Conservation (phyloP, 495 filamentous ascomycete genomes). For the Penicillium samsonianum region DNA sequence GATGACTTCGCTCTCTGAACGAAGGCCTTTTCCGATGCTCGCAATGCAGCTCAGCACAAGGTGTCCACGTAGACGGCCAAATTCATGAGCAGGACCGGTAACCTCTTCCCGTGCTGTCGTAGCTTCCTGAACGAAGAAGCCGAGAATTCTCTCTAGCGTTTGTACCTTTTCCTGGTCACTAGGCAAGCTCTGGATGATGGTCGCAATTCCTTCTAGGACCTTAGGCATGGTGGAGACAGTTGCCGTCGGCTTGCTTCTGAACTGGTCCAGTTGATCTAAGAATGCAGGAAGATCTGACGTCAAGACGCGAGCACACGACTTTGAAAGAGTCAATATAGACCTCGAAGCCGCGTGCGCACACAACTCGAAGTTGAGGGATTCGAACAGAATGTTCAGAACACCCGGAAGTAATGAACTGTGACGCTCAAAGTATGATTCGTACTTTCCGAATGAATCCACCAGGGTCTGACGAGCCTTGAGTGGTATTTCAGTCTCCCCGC, state of each 20-base stretch:
- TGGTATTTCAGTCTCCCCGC: conserved; percentile 53
- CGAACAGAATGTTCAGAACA: conserved; percentile 81
- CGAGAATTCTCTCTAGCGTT: conserved; percentile 64
- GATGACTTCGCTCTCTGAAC: conserved; percentile 67
- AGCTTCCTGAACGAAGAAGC: conserved; percentile 53
- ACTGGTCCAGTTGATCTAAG: conserved; percentile 71
- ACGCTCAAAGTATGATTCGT: conserved; percentile 78
- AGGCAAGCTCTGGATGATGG: conserved; percentile 77
- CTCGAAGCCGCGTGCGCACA: conserved; percentile 73
- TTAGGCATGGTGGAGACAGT: conserved; percentile 75
- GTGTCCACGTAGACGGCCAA: conserved; percentile 56
- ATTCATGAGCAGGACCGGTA: conserved; percentile 40
- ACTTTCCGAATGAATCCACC: conserved; percentile 74
- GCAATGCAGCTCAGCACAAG: conserved; percentile 70
- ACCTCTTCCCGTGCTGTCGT: conserved; percentile 41
- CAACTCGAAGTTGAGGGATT: conserved; percentile 63
- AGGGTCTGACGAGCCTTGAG: conserved; percentile 74
- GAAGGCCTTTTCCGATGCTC: conserved; percentile 78
- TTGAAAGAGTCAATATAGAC: conserved; percentile 78
- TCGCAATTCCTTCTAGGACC: conserved; percentile 79
- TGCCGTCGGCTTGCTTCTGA: conserved; percentile 58
- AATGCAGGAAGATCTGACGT: conserved; percentile 73
- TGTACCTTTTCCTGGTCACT: conserved; percentile 61
- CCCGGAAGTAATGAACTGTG: conserved; percentile 68
- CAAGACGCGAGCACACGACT: conserved; percentile 71